phyloP scores from a whole-genome alignment of 176 grass and related monocot genomes.

The Oryza officinalis region DNA sequence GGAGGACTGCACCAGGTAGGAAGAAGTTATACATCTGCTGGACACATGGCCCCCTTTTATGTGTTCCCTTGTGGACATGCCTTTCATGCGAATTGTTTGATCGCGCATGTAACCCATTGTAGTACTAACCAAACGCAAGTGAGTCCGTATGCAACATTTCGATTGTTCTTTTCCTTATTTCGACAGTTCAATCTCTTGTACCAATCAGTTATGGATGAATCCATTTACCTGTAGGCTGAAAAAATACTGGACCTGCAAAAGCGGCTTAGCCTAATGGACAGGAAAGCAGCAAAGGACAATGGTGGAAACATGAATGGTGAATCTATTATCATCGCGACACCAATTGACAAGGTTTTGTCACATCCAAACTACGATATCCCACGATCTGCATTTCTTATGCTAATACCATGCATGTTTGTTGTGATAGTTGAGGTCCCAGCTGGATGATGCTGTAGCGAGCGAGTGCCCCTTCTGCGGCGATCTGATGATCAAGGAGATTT shows the following conservation, averaged over 20 bases:
- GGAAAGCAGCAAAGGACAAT: constrained; percentile 56
- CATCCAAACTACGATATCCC: constrained; percentile 5
- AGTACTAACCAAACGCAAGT: constrained; percentile 56
- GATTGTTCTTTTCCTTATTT: neutral
- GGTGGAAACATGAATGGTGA: constrained; percentile 50
- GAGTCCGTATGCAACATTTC: constrained; percentile 36
- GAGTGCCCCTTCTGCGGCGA: constrained; percentile 95
- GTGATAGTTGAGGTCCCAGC: constrained; percentile 71
- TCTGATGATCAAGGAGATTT: constrained; percentile 93
- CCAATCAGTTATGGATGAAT: neutral
- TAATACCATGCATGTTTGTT: constrained; percentile 3
- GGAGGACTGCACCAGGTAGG: constrained; percentile 71
- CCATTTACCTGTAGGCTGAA: constrained; percentile 58
- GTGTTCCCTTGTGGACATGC: constrained; percentile 93
- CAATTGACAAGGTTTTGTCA: constrained; percentile 78
- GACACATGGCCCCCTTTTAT: constrained; percentile 87
- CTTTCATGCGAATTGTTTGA: constrained; percentile 93
- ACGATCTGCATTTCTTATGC: neutral
- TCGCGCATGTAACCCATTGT: constrained; percentile 81
- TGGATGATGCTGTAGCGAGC: constrained; percentile 91
- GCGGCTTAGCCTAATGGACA: constrained; percentile 73
- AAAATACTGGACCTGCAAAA: constrained; percentile 93
- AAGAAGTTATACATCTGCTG: constrained; percentile 74
- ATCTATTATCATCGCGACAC: constrained; percentile 42
- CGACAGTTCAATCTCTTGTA: neutral